A percentile compares a stretch with the other conserved stretches of the same genome.
These are phyloP conservation scores for Sordariomycetes sp. DNA, from an alignment of 2,329 filamentous ascomycete genomes.

Conservation along the genomic window DNA sequence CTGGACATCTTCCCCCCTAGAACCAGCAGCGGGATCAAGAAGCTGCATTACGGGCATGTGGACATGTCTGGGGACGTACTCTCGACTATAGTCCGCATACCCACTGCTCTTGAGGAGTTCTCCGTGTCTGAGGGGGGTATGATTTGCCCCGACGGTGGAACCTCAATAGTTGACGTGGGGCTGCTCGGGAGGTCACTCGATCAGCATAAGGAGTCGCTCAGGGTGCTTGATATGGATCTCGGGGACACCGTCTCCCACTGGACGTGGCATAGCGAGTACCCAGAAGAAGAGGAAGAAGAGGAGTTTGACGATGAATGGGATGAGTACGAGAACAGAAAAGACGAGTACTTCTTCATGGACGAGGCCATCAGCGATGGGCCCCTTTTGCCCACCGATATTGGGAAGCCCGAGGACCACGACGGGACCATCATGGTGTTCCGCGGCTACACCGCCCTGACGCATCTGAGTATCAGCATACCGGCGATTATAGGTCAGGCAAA, in stretches of 20 bases:
- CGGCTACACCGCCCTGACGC: conserved; percentile 6
- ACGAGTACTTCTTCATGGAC: neutral
- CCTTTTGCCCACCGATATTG: neutral
- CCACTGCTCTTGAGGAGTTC: conserved; percentile 5
- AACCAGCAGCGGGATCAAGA: conserved; percentile 5
- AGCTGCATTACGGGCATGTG: conserved; percentile 5
- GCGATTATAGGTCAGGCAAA: neutral
- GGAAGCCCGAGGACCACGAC: neutral
- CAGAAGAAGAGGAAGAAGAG: neutral
- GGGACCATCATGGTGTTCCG: conserved; percentile 6
- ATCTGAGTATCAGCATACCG: conserved; percentile 2
- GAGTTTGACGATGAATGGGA: neutral
- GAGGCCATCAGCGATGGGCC: neutral
- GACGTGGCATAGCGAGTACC: neutral
- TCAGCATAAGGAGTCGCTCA: conserved; percentile 5
- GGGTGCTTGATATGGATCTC: conserved; percentile 6
- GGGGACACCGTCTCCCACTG: neutral
- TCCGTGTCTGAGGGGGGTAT: conserved; percentile 4
- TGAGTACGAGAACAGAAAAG: no score
- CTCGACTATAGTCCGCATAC: conserved; percentile 7
- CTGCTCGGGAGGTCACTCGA: conserved; percentile 6
- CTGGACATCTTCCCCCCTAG: conserved; percentile 2
- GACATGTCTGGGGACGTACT: conserved; percentile 4
- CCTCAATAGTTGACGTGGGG: neutral
- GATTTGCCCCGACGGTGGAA: neutral